These are phyloP conservation scores for Tieghemiomyces parasiticus DNA, from an alignment of 192 early-diverging fungal genomes.

Conservation along the genomic window DNA sequence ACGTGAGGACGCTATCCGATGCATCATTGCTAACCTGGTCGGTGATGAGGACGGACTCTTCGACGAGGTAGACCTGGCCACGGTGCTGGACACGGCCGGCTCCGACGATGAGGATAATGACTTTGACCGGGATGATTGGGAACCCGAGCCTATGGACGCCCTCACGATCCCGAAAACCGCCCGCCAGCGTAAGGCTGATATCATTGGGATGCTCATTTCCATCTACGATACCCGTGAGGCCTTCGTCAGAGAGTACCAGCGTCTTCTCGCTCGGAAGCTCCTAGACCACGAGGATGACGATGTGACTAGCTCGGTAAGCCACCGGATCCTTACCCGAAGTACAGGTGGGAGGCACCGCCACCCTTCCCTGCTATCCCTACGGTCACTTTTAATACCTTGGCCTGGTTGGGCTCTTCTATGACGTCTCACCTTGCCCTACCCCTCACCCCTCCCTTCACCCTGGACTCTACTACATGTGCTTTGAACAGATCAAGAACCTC, in stretches of 20 bases:
- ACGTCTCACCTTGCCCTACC: no score
- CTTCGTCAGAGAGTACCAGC: constrained; percentile 57
- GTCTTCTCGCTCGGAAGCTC: constrained; percentile 33
- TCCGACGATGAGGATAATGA: constrained; percentile 35
- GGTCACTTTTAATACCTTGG: no score
- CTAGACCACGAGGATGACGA: constrained; percentile 31
- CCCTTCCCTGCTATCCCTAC: no score
- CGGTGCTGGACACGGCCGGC: constrained; percentile 11
- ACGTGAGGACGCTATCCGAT: constrained; percentile 47
- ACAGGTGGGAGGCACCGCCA: no score
- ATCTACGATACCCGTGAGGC: constrained; percentile 54
- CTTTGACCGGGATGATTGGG: constrained; percentile 34
- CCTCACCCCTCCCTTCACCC: no score
- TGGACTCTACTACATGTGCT: no score
- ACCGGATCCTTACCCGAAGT: no score
- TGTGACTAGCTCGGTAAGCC: constrained; percentile 33
- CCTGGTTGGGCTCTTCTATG: no score
- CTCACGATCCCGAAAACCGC: constrained; percentile 16
- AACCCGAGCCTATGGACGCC: constrained; percentile 45
- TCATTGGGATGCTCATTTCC: constrained; percentile 44
- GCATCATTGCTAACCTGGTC: constrained; percentile 49
- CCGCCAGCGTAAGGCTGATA: constrained; percentile 33
- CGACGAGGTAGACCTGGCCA: constrained; percentile 20
- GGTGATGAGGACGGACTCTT: constrained; percentile 40
- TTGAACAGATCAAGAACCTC: constrained; percentile 38